phyloP scores from a whole-genome alignment of 345 rosid species.

The Eucalyptus polybractea region DNA sequence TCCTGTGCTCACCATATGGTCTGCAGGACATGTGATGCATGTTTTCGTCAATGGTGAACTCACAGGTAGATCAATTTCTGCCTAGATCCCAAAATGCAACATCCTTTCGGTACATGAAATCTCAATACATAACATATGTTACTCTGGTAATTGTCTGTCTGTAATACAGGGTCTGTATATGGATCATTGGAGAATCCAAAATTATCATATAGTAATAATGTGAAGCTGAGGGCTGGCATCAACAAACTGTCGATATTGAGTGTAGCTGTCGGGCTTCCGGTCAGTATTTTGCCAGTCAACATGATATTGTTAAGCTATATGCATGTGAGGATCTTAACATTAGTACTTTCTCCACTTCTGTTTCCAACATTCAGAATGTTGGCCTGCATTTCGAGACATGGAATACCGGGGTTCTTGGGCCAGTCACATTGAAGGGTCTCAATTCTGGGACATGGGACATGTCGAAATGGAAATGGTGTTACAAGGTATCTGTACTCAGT shows the following conservation, averaged over 20 bases:
- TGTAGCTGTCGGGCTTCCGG: constrained; percentile 80
- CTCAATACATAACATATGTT: not conserved
- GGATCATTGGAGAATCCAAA: constrained; percentile 51
- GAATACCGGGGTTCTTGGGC: constrained; percentile 83
- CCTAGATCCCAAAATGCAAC: not conserved
- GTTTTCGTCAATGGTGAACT: constrained; percentile 71
- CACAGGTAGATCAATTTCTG: constrained; percentile 1
- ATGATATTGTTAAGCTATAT: not conserved
- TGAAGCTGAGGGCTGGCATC: constrained; percentile 62
- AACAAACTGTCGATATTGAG: constrained; percentile 80
- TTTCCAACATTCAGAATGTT: constrained; percentile 44
- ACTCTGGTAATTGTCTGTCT: not conserved
- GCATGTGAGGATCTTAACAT: not conserved
- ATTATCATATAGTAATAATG: constrained; percentile 50
- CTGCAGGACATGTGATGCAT: constrained; percentile 79
- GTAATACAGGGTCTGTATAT: constrained; percentile 46
- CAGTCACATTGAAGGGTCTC: constrained; percentile 60
- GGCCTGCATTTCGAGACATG: constrained; percentile 70
- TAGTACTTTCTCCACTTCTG: not conserved
- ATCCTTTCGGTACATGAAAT: not conserved
- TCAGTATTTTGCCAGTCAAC: constrained; percentile 6
- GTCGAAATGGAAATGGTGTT: constrained; percentile 82
- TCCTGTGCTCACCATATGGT: constrained; percentile 47
- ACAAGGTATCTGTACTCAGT: constrained; percentile 50
- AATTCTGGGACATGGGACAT: constrained; percentile 69